Evolutionary conservation across 805 yeast genomes (phyloP).

Genomic region (Zygoascus bituminiphila): DNA sequence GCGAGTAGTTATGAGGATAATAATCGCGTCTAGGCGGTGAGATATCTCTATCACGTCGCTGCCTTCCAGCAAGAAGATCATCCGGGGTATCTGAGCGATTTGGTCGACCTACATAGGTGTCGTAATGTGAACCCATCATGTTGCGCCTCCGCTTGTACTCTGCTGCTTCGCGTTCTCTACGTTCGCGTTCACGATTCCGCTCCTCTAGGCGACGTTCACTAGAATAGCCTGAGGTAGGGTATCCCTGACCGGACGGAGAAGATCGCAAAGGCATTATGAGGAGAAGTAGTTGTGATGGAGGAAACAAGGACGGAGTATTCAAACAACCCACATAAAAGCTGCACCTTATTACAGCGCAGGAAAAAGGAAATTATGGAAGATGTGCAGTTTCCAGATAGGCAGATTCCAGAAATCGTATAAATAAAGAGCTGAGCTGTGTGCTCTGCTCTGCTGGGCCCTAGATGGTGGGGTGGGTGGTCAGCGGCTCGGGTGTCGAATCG

Average conservation of each 20-base stretch:
- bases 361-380: too few relatives aligned
- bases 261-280: slow-evolving; percentile 4
- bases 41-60: slow-evolving; percentile 4
- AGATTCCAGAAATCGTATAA: too few relatives aligned
- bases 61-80: neutral
- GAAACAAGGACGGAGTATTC: too few relatives aligned
- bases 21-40: slow-evolving; percentile 6
- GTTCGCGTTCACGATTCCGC: slow-evolving; percentile 21
- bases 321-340: too few relatives aligned
- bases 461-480: too few relatives aligned
- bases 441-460: too few relatives aligned
- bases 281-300: too few relatives aligned
- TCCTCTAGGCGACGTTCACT: slow-evolving; percentile 11
- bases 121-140: neutral
- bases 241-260: neutral
- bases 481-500: too few relatives aligned
- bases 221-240: neutral
- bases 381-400: too few relatives aligned
- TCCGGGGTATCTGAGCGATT: neutral
- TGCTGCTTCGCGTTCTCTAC: slow-evolving; percentile 21
- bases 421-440: too few relatives aligned
- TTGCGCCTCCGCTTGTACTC: slow-evolving; percentile 21
- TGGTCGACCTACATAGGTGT: neutral
- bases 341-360: too few relatives aligned
- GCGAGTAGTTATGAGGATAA: neutral